phyloP scores from a whole-genome alignment of 2,329 filamentous ascomycete genomes.

The Aureobasidium sp. region DNA sequence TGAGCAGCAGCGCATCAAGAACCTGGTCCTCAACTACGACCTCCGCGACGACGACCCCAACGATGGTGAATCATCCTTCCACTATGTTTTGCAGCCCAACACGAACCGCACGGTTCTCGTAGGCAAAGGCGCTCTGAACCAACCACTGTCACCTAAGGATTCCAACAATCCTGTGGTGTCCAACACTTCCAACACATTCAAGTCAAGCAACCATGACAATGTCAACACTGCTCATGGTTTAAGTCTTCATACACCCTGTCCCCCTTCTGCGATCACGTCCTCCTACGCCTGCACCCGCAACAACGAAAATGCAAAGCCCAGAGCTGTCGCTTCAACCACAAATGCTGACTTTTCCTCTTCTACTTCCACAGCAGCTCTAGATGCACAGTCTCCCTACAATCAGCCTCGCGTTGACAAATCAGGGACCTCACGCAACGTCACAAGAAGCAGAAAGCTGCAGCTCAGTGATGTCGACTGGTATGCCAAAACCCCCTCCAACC shows the following conservation, averaged over 20 bases:
- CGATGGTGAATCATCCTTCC: slow-evolving; percentile 55
- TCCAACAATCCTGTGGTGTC: slow-evolving; percentile 24
- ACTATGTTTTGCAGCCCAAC: slow-evolving; percentile 39
- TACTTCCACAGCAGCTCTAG: slow-evolving; percentile 5
- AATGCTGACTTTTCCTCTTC: slow-evolving; percentile 9
- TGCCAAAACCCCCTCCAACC: slow-evolving; percentile 20
- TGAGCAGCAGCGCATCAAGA: slow-evolving; percentile 98
- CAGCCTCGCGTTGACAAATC: slow-evolving; percentile 49
- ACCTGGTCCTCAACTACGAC: slow-evolving; percentile 92
- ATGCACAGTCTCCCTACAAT: slow-evolving; percentile 33
- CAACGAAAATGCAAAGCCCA: slow-evolving; percentile 8
- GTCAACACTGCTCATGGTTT: slow-evolving; percentile 3
- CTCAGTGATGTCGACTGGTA: slow-evolving; percentile 98
- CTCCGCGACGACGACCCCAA: slow-evolving; percentile 67
- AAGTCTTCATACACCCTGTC: slow-evolving; percentile 10
- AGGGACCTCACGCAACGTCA: slow-evolving; percentile 61
- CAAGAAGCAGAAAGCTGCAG: slow-evolving; percentile 83
- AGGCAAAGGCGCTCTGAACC: slow-evolving; percentile 28
- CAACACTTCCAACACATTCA: neutral
- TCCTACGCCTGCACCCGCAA: neutral
- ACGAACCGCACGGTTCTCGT: slow-evolving; percentile 42
- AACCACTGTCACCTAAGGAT: slow-evolving; percentile 19
- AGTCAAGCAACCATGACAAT: slow-evolving; percentile 13
- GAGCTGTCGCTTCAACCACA: neutral
- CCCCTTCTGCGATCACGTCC: slow-evolving; percentile 4